phyloP scores from a whole-genome alignment of 345 rosid genomes.

The Eucalyptus regnans region DNA sequence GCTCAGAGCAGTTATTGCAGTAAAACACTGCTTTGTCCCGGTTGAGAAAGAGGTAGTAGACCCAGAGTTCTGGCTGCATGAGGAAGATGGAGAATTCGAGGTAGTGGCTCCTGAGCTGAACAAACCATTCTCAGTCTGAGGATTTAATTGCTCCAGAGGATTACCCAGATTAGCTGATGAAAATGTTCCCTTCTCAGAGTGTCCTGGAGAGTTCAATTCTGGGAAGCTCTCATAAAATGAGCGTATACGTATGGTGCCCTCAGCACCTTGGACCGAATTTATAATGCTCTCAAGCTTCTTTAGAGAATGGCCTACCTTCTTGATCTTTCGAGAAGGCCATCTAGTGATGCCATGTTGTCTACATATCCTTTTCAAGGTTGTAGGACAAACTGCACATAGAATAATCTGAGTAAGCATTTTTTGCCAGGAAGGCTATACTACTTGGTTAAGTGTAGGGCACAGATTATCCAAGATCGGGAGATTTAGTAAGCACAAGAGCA shows the following conservation, averaged over 20 bases:
- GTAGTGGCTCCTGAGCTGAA: slow-evolving; percentile 20
- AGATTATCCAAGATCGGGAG: background rate
- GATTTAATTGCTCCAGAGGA: slow-evolving; percentile 11
- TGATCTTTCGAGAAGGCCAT: slow-evolving; percentile 96
- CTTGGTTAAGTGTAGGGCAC: background rate
- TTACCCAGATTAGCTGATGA: slow-evolving; percentile 15
- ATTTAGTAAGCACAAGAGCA: background rate
- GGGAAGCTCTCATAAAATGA: slow-evolving; percentile 87
- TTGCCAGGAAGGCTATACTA: background rate
- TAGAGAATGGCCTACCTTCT: slow-evolving; percentile 89
- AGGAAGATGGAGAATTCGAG: slow-evolving; percentile 58
- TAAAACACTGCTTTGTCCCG: slow-evolving; percentile 35
- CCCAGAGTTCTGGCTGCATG: slow-evolving; percentile 70
- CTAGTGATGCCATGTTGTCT: slow-evolving; percentile 83
- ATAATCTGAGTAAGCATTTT: slow-evolving; percentile 1
- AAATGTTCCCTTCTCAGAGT: slow-evolving; percentile 23
- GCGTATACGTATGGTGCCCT: slow-evolving; percentile 67
- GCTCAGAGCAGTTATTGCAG: slow-evolving; percentile 4
- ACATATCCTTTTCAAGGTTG: slow-evolving; percentile 95
- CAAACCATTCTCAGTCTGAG: slow-evolving; percentile 20
- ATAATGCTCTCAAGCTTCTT: slow-evolving; percentile 88
- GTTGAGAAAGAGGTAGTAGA: slow-evolving; percentile 59
- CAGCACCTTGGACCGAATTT: slow-evolving; percentile 85
- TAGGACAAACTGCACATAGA: slow-evolving; percentile 80
- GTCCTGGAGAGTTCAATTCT: slow-evolving; percentile 52